phyloP scores from a whole-genome alignment of 768 basidiomycete genomes.

The Holtermanniella nyarrowii region DNA sequence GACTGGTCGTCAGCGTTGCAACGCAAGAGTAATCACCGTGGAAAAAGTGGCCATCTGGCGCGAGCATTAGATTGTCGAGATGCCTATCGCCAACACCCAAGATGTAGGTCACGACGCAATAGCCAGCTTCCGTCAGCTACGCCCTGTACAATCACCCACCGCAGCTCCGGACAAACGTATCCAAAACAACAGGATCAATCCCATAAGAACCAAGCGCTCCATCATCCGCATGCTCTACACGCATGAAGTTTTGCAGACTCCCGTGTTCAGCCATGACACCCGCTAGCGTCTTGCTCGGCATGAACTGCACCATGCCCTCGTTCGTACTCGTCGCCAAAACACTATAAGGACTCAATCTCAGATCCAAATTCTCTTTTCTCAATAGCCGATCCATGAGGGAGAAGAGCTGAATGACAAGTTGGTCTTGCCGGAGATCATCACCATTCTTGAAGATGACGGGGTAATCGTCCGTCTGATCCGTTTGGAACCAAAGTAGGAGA shows the following conservation, averaged over 20 bases:
- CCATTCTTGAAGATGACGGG: conserved; percentile 98
- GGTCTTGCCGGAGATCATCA: conserved; percentile 96
- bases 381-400: conserved; percentile 92
- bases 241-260: conserved; percentile 68
- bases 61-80: conserved; percentile 82
- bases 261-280: conserved; percentile 75
- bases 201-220: conserved; percentile 89
- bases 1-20: conserved; percentile 46
- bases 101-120: conserved; percentile 92
- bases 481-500: conserved; percentile 67
- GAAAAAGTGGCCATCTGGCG: conserved; percentile 64
- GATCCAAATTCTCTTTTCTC: conserved; percentile 86
- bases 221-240: conserved; percentile 80
- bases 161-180: conserved; percentile 93
- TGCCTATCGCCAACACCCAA: conserved; percentile 96
- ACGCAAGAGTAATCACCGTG: background rate
- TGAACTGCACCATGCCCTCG: conserved; percentile 94
- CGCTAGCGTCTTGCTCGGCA: conserved; percentile 90
- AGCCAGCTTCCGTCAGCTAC: conserved; percentile 60
- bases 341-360: conserved; percentile 69
- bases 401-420: conserved; percentile 95
- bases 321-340: conserved; percentile 83
- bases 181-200: conserved; percentile 86
- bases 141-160: conserved; percentile 50
- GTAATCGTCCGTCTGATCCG: conserved; percentile 54